Base-by-base conservation (phyloP, 306 rosid species). In the Corylus heterophylla region DNA sequence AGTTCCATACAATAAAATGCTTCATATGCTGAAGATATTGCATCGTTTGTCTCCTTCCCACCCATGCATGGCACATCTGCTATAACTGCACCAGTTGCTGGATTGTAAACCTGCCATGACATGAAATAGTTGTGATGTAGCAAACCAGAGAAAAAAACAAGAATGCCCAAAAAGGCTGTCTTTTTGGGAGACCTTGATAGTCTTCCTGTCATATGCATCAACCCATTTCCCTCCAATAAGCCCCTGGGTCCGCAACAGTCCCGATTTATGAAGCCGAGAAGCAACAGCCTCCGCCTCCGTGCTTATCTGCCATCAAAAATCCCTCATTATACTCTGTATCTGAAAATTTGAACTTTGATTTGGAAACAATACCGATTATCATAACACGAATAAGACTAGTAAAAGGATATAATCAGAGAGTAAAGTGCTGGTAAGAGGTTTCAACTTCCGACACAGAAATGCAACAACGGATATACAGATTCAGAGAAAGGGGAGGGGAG, bases 191-290 rank as follows among this genome's bases (percentile, higher is more conserved):
- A 93, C 98, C 99, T 93, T 18, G 58, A 91, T 78, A 80, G 97
- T 95, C 77, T 88, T 87, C 25, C 93, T 95, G 80, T 93, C 96
- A 78, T 93, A 91, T 71, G 99, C 91, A 83, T 95, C 96, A 14
- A 70, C 75, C 99, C 99, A 95, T 85, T 88, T 89, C 74, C 94
- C 99, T 64, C 94, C 99, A 76, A 95, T 90, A 71, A 95, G 99
- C 74, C 96, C 99, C 85, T 93, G 94, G 51, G 89, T 93, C 74
- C 94, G 89, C 83, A 91, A 78, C 56, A 95, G 81, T 45, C 96
- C 99, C 56, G 93, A 82, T 78, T 78, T 87, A 50, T 12, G 84
- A 47, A 95, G 98, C 86, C 82, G 91, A 78, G 94, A 74, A 64
- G 90, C 81, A 73, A 88, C 73, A 71, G 82, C 86, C 61, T 76